Conservation (phyloP, 305 asterid species). For the Fraxinus platypoda region DNA sequence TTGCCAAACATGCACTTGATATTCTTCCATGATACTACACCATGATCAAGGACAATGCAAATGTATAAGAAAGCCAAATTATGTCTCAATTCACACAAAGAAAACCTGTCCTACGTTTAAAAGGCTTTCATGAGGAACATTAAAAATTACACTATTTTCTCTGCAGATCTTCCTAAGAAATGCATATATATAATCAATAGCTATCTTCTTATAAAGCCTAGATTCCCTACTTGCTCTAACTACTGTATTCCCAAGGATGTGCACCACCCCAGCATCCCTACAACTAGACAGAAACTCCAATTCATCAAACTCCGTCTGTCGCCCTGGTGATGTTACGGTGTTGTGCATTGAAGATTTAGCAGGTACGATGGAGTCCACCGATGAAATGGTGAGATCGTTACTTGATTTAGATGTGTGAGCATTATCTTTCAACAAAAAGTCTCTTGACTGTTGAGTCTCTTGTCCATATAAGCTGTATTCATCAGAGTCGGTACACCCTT, state of each 20-base stretch:
- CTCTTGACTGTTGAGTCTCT: conserved; percentile 61
- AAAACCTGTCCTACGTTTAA: conserved; percentile 91
- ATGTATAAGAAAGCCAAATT: not conserved
- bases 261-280: conserved; percentile 94
- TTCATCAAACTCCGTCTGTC: conserved; percentile 61
- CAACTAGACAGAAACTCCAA: conserved; percentile 67
- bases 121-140: conserved; percentile 94
- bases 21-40: not conserved
- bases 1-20: not conserved
- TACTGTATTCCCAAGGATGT: conserved; percentile 86
- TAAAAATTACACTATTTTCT: conserved; percentile 89
- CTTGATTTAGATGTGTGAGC: conserved; percentile 34
- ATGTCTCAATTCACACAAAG: conserved; percentile 51
- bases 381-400: conserved; percentile 49
- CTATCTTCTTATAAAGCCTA: conserved; percentile 66
- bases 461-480: conserved; percentile 76
- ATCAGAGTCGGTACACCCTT: conserved; percentile 89
- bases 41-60: not conserved
- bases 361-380: conserved; percentile 70
- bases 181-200: conserved; percentile 81
- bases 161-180: conserved; percentile 96
- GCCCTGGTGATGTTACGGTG: conserved; percentile 48
- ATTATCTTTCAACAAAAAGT: conserved; percentile 33
- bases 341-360: conserved; percentile 39
- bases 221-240: conserved; percentile 84